These are phyloP conservation scores for Saccharum spontaneum DNA, from an alignment of 176 grass and related monocot genomes.

Conservation along the genomic window DNA sequence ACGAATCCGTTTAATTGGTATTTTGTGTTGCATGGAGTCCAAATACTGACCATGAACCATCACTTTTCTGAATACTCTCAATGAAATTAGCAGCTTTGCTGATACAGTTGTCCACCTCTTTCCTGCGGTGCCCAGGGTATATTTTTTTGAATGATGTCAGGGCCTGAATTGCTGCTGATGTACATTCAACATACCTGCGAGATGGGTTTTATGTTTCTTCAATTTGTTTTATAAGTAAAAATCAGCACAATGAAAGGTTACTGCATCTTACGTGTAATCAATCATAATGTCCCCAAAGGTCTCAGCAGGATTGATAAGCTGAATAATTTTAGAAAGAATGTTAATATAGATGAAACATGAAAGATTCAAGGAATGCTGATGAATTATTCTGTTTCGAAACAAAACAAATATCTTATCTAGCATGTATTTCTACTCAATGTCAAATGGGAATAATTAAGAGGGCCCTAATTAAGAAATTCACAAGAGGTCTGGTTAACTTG, in stretches of 20 bases:
- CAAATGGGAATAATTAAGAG: no score
- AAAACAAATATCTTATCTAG: no score
- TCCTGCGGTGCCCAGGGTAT: no score
- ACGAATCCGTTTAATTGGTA: not conserved
- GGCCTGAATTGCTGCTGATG: no score
- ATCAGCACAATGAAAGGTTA: not conserved
- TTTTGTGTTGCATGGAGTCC: not conserved
- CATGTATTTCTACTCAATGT: no score
- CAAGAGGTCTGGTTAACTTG: not conserved
- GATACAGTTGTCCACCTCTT: constrained; percentile 42
- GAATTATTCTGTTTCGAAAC: no score
- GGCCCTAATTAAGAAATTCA: not conserved
- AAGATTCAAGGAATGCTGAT: no score
- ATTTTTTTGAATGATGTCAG: no score
- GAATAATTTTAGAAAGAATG: not conserved
- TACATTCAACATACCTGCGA: no score
- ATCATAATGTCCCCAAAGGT: not conserved
- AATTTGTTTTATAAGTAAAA: no score
- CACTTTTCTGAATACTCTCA: constrained; percentile 58
- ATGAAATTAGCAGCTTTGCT: constrained; percentile 61
- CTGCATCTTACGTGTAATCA: not conserved
- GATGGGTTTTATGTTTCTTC: no score
- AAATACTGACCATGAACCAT: constrained; percentile 19
- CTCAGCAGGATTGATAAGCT: not conserved
- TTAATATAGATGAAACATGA: not conserved